Base-by-base conservation (phyloP, 1,284 basidiomycete genomes). In the Tilletia caries region DNA sequence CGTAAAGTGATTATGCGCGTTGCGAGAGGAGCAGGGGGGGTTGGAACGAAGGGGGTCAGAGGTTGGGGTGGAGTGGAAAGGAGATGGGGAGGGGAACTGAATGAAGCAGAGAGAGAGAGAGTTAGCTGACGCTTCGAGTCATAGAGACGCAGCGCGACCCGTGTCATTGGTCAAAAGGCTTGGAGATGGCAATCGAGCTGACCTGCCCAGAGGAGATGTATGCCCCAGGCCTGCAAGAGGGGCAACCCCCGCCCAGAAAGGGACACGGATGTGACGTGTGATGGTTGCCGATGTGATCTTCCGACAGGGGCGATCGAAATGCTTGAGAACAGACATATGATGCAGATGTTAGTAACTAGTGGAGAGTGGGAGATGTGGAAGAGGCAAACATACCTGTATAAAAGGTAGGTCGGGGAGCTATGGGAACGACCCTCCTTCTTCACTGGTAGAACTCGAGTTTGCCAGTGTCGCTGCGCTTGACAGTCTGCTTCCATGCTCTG, bases 361-460 rank as follows among this genome's bases (percentile, higher is more conserved):
- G n/a, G n/a, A n/a, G n/a, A n/a, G 13, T 4, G 25, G 23, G 12
- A 29, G 52, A 25, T 25, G 6, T 29, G n/a, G 34, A 20, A 25
- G 37, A 29, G 20, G n/a, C n/a, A 10, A 12, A 1, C 41, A 5
- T 23, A 44, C 41, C 18, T 20, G n/a, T 25, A 44, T n/a, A 65
- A 65, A 8, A 37, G 20, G n/a, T n/a, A n/a, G n/a, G n/a, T n/a
- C n/a, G n/a, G n/a, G 27, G n/a, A 37, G 27, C 18, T 34, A 37
- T 2, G 54, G 27, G 43, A 34, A 41, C 43, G 32, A 34, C 18
- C 58, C 64, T 48, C 25, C 54, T 64, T 50, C 52, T 44, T 43
- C 52, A 82, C 69, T 79, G 77, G 74, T 82, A 82, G 70, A 82
- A 82, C 50, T 82, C 81, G 74, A 80, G 76, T 73, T 79, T 79